Evolutionary conservation across 495 filamentous ascomycete genomes (phyloP), one percentile per base, ranked within the genome.

Genomic region (Aeminium ludgeri): DNA sequence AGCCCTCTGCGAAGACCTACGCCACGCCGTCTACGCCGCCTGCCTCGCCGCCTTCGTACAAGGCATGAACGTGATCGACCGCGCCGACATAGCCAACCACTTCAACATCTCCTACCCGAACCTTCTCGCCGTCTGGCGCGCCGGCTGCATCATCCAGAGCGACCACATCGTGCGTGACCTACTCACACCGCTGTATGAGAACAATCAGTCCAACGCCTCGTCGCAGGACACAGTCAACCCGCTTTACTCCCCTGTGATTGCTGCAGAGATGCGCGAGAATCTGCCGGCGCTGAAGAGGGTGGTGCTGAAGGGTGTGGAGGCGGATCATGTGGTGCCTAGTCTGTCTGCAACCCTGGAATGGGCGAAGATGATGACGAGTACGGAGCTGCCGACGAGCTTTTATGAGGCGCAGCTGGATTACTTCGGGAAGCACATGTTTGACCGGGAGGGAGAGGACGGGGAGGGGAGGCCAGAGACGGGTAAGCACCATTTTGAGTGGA

Each of bases 341-440:
- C 55, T 85, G 34, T 71, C 69, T 12, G 70, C 75, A 0, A 78
- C 65, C 1, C 46, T 84, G 33, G 80, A 82, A 55, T 84, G 78
- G 47, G 53, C 79, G 36, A 84, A 85, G 58, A 78, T 76, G 49
- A 64, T 59, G 31, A 66, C 63, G 10, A 70, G 69, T 39, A 74
- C 37, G 20, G 41, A 39, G 12, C 34, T 54, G 16, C 51, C 81
- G 4, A 80, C 78, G 8, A 65, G 72, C 51, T 83, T 83, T 49
- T 76, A 77, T 66, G 78, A 84, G 54, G 78, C 76, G 5, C 69
- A 85, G 57, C 63, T 83, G 63, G 76, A 84, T 54, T 82, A 73
- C 45, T 84, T 85, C 45, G 79, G 78, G n/a, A 66, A 67, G 8
- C 77, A 82, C 53, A 68, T 66, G 53, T 84, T 70, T 49, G 77